These are phyloP conservation scores for Mycosphaerella arachidis DNA, from an alignment of 2,329 filamentous ascomycete genomes.

Conservation along the genomic window DNA sequence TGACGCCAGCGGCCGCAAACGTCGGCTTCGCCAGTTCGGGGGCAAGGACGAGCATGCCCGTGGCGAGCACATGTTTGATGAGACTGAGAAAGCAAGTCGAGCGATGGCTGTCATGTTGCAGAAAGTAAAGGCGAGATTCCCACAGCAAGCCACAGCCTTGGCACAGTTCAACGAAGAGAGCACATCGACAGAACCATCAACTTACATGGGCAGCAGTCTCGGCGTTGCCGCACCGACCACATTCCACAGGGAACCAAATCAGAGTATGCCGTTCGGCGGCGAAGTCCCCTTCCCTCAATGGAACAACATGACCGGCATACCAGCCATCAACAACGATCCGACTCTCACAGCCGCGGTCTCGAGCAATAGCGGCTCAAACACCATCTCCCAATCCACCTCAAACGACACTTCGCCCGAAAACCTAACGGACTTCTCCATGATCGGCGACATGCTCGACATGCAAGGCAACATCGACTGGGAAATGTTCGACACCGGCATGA, in stretches of 20 bases:
- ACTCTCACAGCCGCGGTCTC: neutral
- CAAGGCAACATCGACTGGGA: constrained; percentile 30
- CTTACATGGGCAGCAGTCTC: neutral
- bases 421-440: constrained; percentile 24
- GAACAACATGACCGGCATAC: constrained; percentile 11
- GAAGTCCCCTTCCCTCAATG: constrained; percentile 15
- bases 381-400: constrained; percentile 2
- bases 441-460: constrained; percentile 31
- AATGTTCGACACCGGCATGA: constrained; percentile 24
- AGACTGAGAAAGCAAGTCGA: constrained; percentile 30
- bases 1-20: constrained; percentile 14
- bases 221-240: neutral
- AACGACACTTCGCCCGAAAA: constrained; percentile 7
- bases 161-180: constrained; percentile 2
- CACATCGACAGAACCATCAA: neutral
- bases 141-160: constrained; percentile 11
- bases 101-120: constrained; percentile 33
- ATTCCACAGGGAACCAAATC: neutral
- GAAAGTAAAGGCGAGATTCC: constrained; percentile 27
- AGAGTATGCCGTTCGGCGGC: constrained; percentile 9
- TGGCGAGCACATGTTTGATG: constrained; percentile 24
- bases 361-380: neutral
- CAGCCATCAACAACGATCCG: neutral
- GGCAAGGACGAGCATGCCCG: constrained; percentile 11
- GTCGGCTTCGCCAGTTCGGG: constrained; percentile 6